These are phyloP conservation scores for Pholiota conissans DNA, from an alignment of 768 basidiomycete genomes.

Conservation along the genomic window DNA sequence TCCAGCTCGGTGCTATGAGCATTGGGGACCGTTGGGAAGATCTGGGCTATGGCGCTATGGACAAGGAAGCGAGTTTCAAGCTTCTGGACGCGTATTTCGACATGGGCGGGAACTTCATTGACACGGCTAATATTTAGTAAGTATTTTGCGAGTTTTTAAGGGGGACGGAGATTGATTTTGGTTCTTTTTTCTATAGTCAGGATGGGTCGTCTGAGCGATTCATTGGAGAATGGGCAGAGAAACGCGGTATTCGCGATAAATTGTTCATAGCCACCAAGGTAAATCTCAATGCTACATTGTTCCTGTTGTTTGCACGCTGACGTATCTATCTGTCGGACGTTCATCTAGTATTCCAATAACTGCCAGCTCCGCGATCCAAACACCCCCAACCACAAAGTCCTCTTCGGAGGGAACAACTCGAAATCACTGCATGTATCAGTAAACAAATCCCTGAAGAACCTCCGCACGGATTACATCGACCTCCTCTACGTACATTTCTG, in stretches of 20 bases:
- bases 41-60: slow-evolving; percentile 35
- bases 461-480: slow-evolving; percentile 47
- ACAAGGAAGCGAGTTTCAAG: slow-evolving; percentile 43
- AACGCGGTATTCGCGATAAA: slow-evolving; percentile 44
- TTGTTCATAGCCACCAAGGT: slow-evolving; percentile 51
- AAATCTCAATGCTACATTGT: not conserved
- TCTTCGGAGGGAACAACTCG: slow-evolving; percentile 49
- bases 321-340: no score
- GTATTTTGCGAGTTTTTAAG: not conserved
- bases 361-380: slow-evolving; percentile 25
- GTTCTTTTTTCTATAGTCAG: slow-evolving; percentile 32
- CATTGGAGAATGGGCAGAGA: slow-evolving; percentile 54
- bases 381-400: slow-evolving; percentile 27
- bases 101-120: slow-evolving; percentile 49
- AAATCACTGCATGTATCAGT: slow-evolving; percentile 35
- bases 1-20: slow-evolving; percentile 43
- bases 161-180: not conserved
- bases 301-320: no score
- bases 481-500: slow-evolving; percentile 48
- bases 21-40: slow-evolving; percentile 39
- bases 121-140: slow-evolving; percentile 47
- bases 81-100: slow-evolving; percentile 46
- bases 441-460: slow-evolving; percentile 42
- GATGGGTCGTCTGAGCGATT: slow-evolving; percentile 54
- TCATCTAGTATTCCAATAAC: slow-evolving; percentile 31